phyloP scores from a whole-genome alignment of 192 early-diverging fungal species.

The Spinellus fusiger region DNA sequence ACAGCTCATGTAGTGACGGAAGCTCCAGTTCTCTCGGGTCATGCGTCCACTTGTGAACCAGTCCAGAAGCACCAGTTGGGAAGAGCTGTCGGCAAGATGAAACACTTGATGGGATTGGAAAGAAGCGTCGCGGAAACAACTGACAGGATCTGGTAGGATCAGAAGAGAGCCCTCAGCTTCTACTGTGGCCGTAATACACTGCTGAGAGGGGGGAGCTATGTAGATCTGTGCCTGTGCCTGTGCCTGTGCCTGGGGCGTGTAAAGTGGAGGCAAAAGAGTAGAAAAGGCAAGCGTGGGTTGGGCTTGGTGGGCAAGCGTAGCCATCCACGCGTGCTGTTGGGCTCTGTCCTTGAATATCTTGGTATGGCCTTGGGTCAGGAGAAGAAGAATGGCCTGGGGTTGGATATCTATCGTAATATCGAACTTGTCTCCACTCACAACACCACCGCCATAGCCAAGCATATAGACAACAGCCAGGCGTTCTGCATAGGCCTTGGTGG shows the following conservation, averaged over 20 bases:
- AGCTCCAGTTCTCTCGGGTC: conserved; percentile 68
- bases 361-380: conserved; percentile 80
- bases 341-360: conserved; percentile 68
- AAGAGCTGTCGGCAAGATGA: conserved; percentile 29
- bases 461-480: conserved; percentile 56
- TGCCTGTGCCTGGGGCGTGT: neutral
- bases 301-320: neutral
- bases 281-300: conserved; percentile 1
- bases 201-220: conserved; percentile 20
- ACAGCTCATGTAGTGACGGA: conserved; percentile 37
- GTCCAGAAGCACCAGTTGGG: conserved; percentile 68
- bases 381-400: conserved; percentile 44
- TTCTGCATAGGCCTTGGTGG: conserved; percentile 35
- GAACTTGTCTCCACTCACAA: conserved; percentile 64
- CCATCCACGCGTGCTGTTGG: conserved; percentile 25
- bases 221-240: conserved; percentile 10
- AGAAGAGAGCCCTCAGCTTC: conserved; percentile 39
- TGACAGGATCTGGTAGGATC: conserved; percentile 74
- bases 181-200: conserved; percentile 43
- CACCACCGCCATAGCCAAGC: conserved; percentile 73
- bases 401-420: conserved; percentile 46
- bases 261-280: neutral
- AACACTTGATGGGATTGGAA: conserved; percentile 63
- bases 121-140: conserved; percentile 58
- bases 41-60: conserved; percentile 80